Conservation (phyloP, 495 filamentous ascomycete genomes). For the Podospora didyma region DNA sequence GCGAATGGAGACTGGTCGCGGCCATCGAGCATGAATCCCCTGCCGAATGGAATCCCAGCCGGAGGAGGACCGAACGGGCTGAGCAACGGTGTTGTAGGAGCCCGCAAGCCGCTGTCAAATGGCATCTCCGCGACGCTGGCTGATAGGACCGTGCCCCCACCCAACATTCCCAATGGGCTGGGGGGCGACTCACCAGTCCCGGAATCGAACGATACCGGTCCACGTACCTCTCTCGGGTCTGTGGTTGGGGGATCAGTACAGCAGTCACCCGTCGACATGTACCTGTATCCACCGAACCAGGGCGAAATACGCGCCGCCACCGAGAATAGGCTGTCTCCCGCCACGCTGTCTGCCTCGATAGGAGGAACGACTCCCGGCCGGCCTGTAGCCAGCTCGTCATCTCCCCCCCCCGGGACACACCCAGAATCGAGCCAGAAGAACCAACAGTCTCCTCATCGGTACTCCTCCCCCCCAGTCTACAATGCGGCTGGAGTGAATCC, state of each 20-base stretch:
- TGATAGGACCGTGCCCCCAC: constrained; percentile 17
- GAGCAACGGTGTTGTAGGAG: constrained; percentile 3
- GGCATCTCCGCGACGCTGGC: constrained; percentile 16
- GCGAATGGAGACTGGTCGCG: constrained; percentile 15
- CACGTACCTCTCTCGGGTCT: constrained; percentile 28
- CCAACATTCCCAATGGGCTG: neutral
- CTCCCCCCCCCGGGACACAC: constrained; percentile 39
- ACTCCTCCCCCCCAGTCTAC: constrained; percentile 68
- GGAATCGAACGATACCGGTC: constrained; percentile 10
- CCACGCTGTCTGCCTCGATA: constrained; percentile 1
- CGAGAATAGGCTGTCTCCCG: constrained; percentile 22
- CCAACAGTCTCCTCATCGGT: constrained; percentile 54
- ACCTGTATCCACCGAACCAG: constrained; percentile 27
- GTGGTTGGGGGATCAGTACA: constrained; percentile 25
- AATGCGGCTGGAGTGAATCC: constrained; percentile 40
- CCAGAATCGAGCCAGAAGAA: constrained; percentile 36
- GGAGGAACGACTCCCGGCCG: neutral
- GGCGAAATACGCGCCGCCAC: constrained; percentile 26
- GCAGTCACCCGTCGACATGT: constrained; percentile 29
- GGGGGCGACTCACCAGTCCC: constrained; percentile 3
- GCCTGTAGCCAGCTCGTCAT: constrained; percentile 18
- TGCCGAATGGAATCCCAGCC: constrained; percentile 17
- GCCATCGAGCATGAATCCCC: constrained; percentile 26
- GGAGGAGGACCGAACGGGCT: constrained; percentile 10
- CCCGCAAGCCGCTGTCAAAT: constrained; percentile 19